Conservation (phyloP, 352 stramenopile species). For the Phytophthora fragariaefolia region DNA sequence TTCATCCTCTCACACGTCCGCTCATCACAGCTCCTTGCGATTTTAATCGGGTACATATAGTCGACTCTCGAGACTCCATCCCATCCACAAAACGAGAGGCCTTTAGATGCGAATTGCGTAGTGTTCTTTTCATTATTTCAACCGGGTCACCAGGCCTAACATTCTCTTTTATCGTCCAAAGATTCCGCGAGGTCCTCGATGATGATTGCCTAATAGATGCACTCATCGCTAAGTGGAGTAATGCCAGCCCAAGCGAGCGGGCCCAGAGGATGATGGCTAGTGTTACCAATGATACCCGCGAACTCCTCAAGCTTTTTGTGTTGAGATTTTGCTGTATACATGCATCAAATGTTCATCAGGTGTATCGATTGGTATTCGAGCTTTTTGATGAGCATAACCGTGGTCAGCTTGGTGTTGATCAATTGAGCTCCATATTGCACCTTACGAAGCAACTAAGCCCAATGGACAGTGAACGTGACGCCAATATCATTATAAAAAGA, state of each 20-base stretch:
- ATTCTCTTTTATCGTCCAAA: not conserved
- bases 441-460: conserved; percentile 10
- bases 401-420: conserved; percentile 28
- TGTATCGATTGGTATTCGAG: conserved; percentile 51
- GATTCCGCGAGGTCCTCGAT: conserved; percentile 7
- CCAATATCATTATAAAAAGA: conserved; percentile 5
- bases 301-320: conserved; percentile 32
- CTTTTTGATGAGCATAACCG: conserved; percentile 47
- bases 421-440: conserved; percentile 19
- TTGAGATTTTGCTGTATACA: conserved; percentile 45
- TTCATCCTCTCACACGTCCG: not conserved
- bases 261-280: not conserved
- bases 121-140: conserved; percentile 8
- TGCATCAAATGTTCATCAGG: conserved; percentile 28
- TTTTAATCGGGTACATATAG: not conserved
- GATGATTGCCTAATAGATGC: conserved; percentile 14
- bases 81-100: conserved; percentile 6
- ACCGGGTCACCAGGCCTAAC: not conserved
- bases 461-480: conserved; percentile 33
- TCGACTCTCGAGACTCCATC: not conserved
- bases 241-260: not conserved
- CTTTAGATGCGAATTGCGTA: conserved; percentile 11
- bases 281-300: not conserved
- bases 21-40: not conserved
- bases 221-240: not conserved